phyloP scores from a whole-genome alignment of 768 basidiomycete genomes.

The Jaapia argillacea region DNA sequence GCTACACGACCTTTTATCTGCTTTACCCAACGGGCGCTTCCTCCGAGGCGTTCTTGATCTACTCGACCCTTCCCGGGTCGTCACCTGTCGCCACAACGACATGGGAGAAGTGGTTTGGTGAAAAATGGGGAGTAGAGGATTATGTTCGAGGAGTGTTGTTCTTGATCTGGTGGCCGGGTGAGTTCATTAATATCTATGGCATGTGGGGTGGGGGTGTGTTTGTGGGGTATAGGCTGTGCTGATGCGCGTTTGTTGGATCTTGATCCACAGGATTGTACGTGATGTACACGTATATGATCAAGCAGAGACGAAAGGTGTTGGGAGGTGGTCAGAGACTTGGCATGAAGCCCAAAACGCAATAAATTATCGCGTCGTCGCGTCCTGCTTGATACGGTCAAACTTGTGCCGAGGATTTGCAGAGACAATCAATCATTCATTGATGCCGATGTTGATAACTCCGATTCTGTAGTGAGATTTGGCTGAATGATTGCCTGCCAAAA shows the following conservation, averaged over 20 bases:
- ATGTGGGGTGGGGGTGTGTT: no score
- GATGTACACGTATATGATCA: constrained; percentile 52
- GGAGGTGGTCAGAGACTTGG: constrained; percentile 27
- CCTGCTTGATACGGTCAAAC: no score
- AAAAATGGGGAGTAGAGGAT: constrained; percentile 46
- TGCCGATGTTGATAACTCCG: no score
- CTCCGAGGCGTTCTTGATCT: constrained; percentile 82
- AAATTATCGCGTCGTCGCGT: no score
- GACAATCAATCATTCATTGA: no score
- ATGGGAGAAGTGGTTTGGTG: constrained; percentile 24
- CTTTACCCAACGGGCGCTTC: constrained; percentile 91
- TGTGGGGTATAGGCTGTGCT: no score
- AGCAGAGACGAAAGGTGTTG: constrained; percentile 44
- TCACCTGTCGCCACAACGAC: constrained; percentile 33
- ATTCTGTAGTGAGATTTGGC: no score
- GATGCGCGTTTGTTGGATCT: neutral
- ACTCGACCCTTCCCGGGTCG: constrained; percentile 56
- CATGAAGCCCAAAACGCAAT: no score
- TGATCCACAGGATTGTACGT: constrained; percentile 32
- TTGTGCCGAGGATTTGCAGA: no score
- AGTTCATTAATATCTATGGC: constrained; percentile 17
- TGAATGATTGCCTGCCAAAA: no score
- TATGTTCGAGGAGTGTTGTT: constrained; percentile 53
- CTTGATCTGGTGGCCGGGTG: constrained; percentile 85
- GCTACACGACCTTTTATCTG: constrained; percentile 90